Base-by-base conservation (phyloP, 1,139 yeast genomes). In the Magnusiomyces clavatus region DNA sequence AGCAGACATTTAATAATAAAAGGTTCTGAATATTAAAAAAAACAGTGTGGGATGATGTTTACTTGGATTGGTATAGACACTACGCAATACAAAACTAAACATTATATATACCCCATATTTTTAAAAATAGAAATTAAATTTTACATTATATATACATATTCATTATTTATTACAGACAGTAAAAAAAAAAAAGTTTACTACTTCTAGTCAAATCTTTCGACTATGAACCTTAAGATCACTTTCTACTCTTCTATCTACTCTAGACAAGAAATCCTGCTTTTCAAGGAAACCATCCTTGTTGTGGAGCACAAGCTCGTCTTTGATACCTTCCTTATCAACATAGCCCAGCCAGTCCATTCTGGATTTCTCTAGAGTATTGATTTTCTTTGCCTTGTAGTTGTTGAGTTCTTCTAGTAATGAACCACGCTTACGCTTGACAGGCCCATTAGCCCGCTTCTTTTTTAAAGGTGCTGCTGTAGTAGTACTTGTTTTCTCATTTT, bases 271-370 rank as follows among this genome's bases (percentile, higher is more conserved):
- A 60, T 86, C 97, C 66, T 92, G 97, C 64, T 82, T 88, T 58
- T 88, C 95, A 64, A 94, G 72, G 69, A 83, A 92, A 13, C 98
- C 98, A 50, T 78, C 86, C 60, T 74, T 75, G 66, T 89, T 90
- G 64, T 84, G 86, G 53, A 80, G 76, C 52, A 77, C 77, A 64
- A 92, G 76, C 58, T 92, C 98, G 58, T 88, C 96, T 51, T 79
- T 77, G 53, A 94, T 82, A 55, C 90, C 89, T 57, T 83, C 82
- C 60, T 83, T 76, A 68, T 92, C 97, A 19, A 94, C 97, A 70
- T 86, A 90, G 55, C 88, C 81, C 1, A 96, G 95, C 96, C 98
- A 92, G 67, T 92, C 98, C 54, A 92, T 75, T 56, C 95, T 76
- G 1, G 96, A 86, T 67, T 92, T 92, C 66, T 94, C 97, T 57